Evolutionary conservation across 495 filamentous ascomycete species (phyloP), one percentile per base, ranked within the genome.

Genomic region (Lasiosphaeria miniovina): DNA sequence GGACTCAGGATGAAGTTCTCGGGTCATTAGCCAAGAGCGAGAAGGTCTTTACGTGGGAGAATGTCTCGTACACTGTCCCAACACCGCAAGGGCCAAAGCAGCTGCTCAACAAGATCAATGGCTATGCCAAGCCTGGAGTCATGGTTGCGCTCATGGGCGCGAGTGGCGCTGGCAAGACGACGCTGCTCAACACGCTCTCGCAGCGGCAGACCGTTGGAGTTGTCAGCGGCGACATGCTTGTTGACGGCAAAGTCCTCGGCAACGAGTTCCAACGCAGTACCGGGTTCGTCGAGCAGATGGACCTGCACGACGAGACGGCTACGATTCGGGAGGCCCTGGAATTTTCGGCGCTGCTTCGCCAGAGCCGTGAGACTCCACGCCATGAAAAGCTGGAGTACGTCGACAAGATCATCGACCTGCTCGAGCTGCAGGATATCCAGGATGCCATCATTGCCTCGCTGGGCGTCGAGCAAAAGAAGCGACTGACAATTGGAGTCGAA

Each of bases 401-500:
- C 12, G 88, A 96, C 53, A 89, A 90, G 70, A 88, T 97, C 54
- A 91, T 97, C 58, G 87, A 89, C 62, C 80, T 96, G 54, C 79
- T 97, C 10, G 87, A 90, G 45, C 90, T 97, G 82, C 77, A 87
- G 56, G 83, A 88, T 15, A 89, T 90, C 59, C 85, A 91, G 8
- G 90, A 96, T 61, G 90, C 91, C 11, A 81, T 96, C 54, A 88
- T 96, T 46, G 87, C 88, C 63, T 85, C 90, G 14, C 84, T 90
- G 0, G 90, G 90, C 11, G 78, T 84, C 0, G 81, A 84, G 62
- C 68, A 84, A 62, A 73, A 76, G 73, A 75, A 90, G 80, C 58
- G 88, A 32, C 62, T 96, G 3, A 96, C 93, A 2, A 96, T 98
- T 57, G 93, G 89, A 56, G 93, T 98, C 5, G 93, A 98, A 68